Conservation (phyloP, 148 eudicot genomes). For the Rhododendron mucronatum region DNA sequence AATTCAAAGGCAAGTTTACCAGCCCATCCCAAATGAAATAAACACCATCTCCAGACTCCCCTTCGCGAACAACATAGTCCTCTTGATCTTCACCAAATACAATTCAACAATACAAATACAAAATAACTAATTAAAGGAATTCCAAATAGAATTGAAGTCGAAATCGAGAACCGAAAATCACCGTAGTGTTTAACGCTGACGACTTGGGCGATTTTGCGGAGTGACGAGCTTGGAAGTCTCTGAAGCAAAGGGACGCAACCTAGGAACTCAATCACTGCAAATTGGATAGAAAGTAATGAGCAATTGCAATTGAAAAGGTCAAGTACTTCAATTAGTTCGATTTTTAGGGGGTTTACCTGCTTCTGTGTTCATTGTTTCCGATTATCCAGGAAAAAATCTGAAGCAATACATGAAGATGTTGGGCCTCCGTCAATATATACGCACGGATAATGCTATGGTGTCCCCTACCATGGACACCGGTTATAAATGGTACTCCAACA, state of each 20-base stretch:
- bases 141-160: not conserved
- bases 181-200: constrained; percentile 52
- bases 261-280: constrained; percentile 70
- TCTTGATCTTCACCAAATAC: constrained; percentile 42
- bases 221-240: constrained; percentile 66
- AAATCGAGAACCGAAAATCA: not conserved
- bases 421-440: not conserved
- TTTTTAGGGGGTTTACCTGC: not conserved
- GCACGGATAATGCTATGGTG: not conserved
- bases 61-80: constrained; percentile 70
- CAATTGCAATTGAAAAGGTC: not conserved
- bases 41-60: constrained; percentile 62
- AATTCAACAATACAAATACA: not conserved
- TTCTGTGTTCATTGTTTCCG: not conserved
- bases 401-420: not conserved
- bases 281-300: not conserved
- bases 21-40: constrained; percentile 90
- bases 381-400: not conserved
- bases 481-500: too few species aligned
- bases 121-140: not conserved
- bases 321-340: not conserved
- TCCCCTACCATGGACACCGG: too few species aligned
- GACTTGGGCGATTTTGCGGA: constrained; percentile 53
- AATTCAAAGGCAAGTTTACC: constrained; percentile 31
- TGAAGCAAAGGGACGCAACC: constrained; percentile 77